Evolutionary conservation across 2,329 filamentous ascomycete genomes (phyloP).

Genomic region (Diaporthe eres): DNA sequence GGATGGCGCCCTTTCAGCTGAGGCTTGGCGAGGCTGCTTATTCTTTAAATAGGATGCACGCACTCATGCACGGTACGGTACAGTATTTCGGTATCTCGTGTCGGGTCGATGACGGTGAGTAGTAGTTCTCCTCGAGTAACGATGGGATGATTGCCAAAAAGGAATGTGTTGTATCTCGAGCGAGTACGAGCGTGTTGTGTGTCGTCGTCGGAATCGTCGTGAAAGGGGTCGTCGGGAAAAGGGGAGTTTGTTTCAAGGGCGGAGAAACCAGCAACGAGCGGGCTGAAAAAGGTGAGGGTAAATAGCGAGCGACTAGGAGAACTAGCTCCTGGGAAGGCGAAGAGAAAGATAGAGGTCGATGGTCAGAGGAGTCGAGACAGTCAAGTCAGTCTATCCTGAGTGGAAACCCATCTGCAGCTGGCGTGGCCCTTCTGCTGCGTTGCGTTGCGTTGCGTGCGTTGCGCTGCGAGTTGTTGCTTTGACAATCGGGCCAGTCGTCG

Average conservation of each 20-base stretch:
- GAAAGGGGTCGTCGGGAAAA: slow-evolving; percentile 25
- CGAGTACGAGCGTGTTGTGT: not conserved
- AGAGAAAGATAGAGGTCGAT: slow-evolving; percentile 8
- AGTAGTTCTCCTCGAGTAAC: slow-evolving; percentile 1
- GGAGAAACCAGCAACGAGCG: slow-evolving; percentile 7
- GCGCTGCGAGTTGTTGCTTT: slow-evolving; percentile 14
- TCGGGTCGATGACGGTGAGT: not conserved
- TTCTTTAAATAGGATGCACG: slow-evolving; percentile 39
- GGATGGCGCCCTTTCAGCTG: slow-evolving; percentile 36
- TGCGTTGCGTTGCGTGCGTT: slow-evolving; percentile 12
- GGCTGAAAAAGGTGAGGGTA: slow-evolving; percentile 21
- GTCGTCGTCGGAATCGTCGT: slow-evolving; percentile 24
- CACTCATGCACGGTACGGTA: slow-evolving; percentile 1
- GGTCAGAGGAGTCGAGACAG: slow-evolving; percentile 18
- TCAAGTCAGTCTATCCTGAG: slow-evolving; percentile 32
- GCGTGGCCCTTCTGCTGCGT: slow-evolving; percentile 5
- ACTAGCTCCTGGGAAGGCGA: slow-evolving; percentile 31
- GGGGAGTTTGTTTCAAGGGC: slow-evolving; percentile 32
- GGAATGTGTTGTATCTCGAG: slow-evolving; percentile 13
- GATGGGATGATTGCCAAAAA: slow-evolving; percentile 7
- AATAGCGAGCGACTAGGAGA: slow-evolving; percentile 39
- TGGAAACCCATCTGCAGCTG: slow-evolving; percentile 25
- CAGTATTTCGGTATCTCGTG: slow-evolving; percentile 12
- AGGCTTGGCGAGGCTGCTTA: slow-evolving; percentile 38
- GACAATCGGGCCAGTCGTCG: slow-evolving; percentile 1